Evolutionary conservation across 148 eudicot genomes (phyloP).

Genomic region (Pharnaceum exiguum): DNA sequence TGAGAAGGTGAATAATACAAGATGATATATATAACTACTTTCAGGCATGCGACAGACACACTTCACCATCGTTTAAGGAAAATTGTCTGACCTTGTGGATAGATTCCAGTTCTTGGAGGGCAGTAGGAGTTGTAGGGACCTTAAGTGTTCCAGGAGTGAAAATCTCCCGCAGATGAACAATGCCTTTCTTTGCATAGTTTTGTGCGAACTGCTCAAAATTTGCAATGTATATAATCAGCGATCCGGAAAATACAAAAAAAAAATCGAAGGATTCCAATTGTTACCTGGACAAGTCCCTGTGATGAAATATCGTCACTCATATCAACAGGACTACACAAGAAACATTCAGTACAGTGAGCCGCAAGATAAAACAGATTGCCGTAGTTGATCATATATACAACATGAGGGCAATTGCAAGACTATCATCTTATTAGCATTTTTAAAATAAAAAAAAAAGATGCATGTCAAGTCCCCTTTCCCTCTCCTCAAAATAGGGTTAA

Average conservation of each 20-base stretch:
- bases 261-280: neutral
- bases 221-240: neutral
- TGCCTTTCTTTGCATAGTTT: conserved; percentile 67
- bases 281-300: conserved; percentile 64
- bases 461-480: too few relatives aligned
- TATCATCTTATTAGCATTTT: too few relatives aligned
- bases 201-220: conserved; percentile 59
- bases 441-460: too few relatives aligned
- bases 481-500: too few relatives aligned
- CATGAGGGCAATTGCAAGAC: too few relatives aligned
- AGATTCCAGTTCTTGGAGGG: conserved; percentile 84
- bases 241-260: neutral
- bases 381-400: too few relatives aligned
- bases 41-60: neutral
- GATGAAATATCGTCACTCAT: conserved; percentile 71
- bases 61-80: neutral
- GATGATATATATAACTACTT: too few relatives aligned
- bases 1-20: neutral
- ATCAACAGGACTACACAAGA: conserved; percentile 85
- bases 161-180: conserved; percentile 75
- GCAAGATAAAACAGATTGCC: neutral
- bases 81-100: conserved; percentile 69
- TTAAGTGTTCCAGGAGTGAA: conserved; percentile 87
- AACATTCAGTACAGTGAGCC: neutral
- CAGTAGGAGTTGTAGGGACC: conserved; percentile 68